Evolutionary conservation across 495 filamentous ascomycete genomes (phyloP).

Genomic region (Pseudoneurospora amorphoporcata): DNA sequence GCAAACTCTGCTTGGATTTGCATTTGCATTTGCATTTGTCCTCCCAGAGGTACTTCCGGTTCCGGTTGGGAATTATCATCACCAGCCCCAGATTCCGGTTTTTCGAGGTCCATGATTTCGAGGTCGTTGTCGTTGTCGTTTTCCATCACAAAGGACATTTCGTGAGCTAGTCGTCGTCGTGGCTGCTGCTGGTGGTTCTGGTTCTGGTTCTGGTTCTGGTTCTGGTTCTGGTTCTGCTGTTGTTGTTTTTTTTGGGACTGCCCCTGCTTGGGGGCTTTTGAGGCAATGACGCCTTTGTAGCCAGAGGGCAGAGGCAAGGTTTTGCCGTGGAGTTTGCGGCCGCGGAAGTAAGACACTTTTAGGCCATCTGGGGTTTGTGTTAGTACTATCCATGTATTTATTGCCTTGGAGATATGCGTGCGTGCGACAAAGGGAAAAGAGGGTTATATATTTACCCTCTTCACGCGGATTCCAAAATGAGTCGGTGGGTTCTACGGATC

Average conservation of each 20-base stretch:
- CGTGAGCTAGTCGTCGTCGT: too few species aligned
- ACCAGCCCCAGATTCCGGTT: too few species aligned
- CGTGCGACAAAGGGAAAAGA: too few species aligned
- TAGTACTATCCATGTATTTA: neutral
- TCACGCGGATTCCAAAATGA: constrained; percentile 62
- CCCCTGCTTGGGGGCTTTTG: neutral
- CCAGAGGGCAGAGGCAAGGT: constrained; percentile 58
- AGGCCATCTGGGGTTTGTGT: constrained; percentile 27
- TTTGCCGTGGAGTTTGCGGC: constrained; percentile 67
- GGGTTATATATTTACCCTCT: constrained; percentile 10
- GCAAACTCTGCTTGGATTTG: constrained; percentile 64
- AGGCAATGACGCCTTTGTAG: constrained; percentile 52
- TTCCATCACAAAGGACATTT: neutral
- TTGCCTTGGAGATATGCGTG: neutral
- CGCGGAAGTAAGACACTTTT: constrained; percentile 65
- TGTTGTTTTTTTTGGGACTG: too few species aligned
- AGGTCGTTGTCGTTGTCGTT: neutral
- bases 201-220: too few species aligned
- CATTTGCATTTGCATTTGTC: constrained; percentile 48
- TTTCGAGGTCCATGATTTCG: too few species aligned
- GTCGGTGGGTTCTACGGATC: constrained; percentile 50
- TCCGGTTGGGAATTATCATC: too few species aligned
- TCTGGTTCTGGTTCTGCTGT: too few species aligned
- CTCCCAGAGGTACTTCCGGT: constrained; percentile 36
- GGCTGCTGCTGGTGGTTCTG: neutral